Evolutionary conservation across 169 alveolate genomes (phyloP), one percentile per base, ranked within the genome.

Genomic region (Eimeria tenella): DNA sequence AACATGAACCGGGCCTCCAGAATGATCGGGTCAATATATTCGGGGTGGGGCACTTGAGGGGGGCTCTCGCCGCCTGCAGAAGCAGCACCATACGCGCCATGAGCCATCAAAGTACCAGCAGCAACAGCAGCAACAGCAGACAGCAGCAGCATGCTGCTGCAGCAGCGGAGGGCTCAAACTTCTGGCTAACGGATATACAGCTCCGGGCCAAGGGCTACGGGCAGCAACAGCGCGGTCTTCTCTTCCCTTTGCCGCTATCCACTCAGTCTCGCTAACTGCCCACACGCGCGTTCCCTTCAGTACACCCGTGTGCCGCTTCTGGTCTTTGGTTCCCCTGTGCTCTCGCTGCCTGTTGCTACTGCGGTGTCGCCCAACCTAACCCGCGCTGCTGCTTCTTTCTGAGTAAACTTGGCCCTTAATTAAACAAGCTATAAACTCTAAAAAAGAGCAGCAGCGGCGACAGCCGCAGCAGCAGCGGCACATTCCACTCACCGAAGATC

Each of bases 31-130:
- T 23, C 42, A 21, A 81, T 81, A n/a, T 81, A 50, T 10, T 31
- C 31, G 5, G 89, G 89, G 31, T 81, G 89, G 1, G 89, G 70
- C 58, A 81, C 89, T 15, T 53, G 70, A 55, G 89, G 89, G 56
- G 89, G 89, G 31, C 13, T 53, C 73, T 81, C 89, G 4, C 25
- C n/a, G 7, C 89, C 89, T 81, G 55, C 55, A 55, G 23, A 52
- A 55, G 25, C 89, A 56, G 89, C 53, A 81, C 9, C 50, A 21
- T 8, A 63, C 11, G 23, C 87, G 52, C 23, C 55, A 68, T 31
- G 52, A 68, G 77, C 77, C 23, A n/a, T 55, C 23, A 55, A 50
- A 71, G 56, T n/a, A 17, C 56, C 56, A 71, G 21, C 81, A 71
- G 56, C 81, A 71, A 10, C 53, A 58, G 65, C 65, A 70, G 19